Base-by-base conservation (phyloP, 305 asterid species). In the Fraxinus greggii region DNA sequence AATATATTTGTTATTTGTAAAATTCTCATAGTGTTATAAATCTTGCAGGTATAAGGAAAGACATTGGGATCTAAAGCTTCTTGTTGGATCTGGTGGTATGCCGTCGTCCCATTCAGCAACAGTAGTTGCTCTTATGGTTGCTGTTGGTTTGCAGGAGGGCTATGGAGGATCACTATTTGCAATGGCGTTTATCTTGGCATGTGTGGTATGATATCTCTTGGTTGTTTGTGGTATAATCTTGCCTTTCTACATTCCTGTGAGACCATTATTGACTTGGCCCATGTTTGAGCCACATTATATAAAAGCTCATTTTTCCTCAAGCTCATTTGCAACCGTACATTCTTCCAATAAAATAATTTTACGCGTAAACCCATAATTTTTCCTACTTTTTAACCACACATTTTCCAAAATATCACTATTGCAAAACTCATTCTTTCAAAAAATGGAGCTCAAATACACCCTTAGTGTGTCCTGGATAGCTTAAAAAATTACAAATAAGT, bases 71-170 rank as follows among this genome's bases (percentile, higher is more conserved):
- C 80, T 90, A 48, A 93, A 88, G 89, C 91, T 84, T 87, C 94
- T 96, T 28, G 67, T 93, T 81, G 98, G 93, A 80, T 92, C 99
- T 2, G 98, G 99, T 23, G 99, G 99, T 21, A 96, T 96, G 99
- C 99, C 99, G 0, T 96, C 99, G 6, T 94, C 99, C 82, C 98
- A 94, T 94, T 92, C 99, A 36, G 86, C 99, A 76, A 93, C 98
- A 13, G 98, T 96, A 76, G 86, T 93, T 81, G 99, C 99, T 80
- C 95, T 94, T 40, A 95, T 98, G 1, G 82, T 90, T 61, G 97
- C 97, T 67, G 89, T 92, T 28, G 98, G 99, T 81, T 80, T 93
- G 78, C 91, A 85, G 81, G 98, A 94, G 5, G 98, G 99, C 54
- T 93, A 93, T 73, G 98, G 97, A 78, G 95, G 96, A 79, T 87